Evolutionary conservation across 2,329 filamentous ascomycete genomes (phyloP).

Genomic region (Dactylellina leptospora): DNA sequence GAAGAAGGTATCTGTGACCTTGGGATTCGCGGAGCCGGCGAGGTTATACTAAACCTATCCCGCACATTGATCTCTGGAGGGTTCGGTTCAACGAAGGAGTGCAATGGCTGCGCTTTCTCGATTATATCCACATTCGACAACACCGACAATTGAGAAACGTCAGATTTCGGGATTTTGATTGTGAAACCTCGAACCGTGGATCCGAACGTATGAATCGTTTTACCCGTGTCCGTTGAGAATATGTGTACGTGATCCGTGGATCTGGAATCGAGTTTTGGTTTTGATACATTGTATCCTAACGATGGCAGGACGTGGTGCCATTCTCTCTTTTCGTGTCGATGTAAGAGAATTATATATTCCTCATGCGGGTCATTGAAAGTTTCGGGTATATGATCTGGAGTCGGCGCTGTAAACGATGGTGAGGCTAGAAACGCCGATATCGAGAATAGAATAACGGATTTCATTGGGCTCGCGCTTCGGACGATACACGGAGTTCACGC

Average conservation of each 20-base stretch:
- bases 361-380: neutral
- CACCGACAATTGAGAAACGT: neutral
- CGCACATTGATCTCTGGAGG: neutral
- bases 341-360: neutral
- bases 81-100: neutral
- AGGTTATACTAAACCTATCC: neutral
- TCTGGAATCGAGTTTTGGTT: neutral
- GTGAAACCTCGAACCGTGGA: neutral
- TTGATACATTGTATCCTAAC: neutral
- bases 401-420: no score
- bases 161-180: neutral
- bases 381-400: no score
- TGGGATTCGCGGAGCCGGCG: neutral
- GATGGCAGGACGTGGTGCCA: neutral
- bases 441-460: no score
- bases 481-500: no score
- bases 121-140: neutral
- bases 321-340: neutral
- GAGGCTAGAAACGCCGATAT: no score
- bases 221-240: neutral
- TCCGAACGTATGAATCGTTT: neutral
- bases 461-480: no score
- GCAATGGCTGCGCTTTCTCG: neutral
- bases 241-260: neutral
- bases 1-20: neutral